Percentiles rank a stretch among this genome's conserved stretches.
phyloP scores from a whole-genome alignment of 176 grass and related monocot genomes.

The Oryza rufipogon region DNA sequence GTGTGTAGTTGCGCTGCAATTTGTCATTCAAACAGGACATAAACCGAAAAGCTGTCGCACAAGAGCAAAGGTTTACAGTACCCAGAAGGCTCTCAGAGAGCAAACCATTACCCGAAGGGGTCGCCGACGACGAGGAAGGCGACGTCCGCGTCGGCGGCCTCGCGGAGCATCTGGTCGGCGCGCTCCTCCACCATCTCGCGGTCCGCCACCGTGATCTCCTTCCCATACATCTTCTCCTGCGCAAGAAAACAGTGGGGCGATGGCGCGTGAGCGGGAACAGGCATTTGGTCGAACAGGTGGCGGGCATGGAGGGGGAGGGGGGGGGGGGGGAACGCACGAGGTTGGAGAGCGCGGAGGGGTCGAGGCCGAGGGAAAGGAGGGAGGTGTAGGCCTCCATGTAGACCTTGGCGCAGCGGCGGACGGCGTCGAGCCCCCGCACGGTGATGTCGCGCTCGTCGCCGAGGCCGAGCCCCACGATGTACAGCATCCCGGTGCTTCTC shows the following conservation, averaged over 20 bases:
- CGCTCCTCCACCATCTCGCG: constrained; percentile 95
- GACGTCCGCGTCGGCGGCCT: constrained; percentile 53
- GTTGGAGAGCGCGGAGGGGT: constrained; percentile 69
- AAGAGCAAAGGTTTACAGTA: not conserved
- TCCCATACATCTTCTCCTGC: constrained; percentile 89
- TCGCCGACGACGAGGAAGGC: constrained; percentile 94
- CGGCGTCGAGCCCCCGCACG: constrained; percentile 77
- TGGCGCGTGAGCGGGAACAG: not conserved
- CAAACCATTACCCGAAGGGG: constrained; percentile 74
- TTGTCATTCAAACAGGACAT: not conserved
- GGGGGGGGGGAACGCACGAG: constrained; percentile 39
- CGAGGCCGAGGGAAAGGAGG: constrained; percentile 83
- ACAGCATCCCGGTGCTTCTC: constrained; percentile 58
- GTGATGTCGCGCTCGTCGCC: constrained; percentile 93
- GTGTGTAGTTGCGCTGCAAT: constrained; percentile 85
- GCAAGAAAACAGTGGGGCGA: not conserved
- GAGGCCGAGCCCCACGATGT: constrained; percentile 86
- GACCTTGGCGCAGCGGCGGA: constrained; percentile 69
- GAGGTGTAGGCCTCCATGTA: constrained; percentile 98
- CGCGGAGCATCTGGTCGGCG: constrained; percentile 64
- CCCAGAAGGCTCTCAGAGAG: not conserved
- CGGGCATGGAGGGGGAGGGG: not conserved
- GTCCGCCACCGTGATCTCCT: constrained; percentile 76
- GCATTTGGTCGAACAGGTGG: constrained; percentile 36
- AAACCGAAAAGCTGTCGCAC: not conserved